Percentiles rank a stretch among this genome's conserved stretches.
Conservation (phyloP, 768 basidiomycete genomes). For the Filobasidium wieringae region DNA sequence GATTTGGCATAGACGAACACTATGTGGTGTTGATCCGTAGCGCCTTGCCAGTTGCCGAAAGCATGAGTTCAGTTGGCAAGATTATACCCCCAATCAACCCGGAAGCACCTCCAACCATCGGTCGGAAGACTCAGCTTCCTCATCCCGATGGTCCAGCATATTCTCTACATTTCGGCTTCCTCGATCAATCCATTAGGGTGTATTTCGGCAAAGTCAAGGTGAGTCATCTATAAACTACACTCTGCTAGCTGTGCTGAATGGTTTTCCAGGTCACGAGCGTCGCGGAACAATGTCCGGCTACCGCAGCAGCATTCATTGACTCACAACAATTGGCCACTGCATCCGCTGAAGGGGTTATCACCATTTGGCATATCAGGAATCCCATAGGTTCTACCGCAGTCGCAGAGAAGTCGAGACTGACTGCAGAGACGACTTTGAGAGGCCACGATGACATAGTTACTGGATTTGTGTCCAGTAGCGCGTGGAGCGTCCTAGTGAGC, state of each 20-base stretch:
- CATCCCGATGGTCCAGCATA: conserved; percentile 1
- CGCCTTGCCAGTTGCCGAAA: conserved; percentile 24
- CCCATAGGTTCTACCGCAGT: conserved; percentile 32
- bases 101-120: conserved; percentile 19
- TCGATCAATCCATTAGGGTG: conserved; percentile 24
- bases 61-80: not conserved
- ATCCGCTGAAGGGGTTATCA: conserved; percentile 65
- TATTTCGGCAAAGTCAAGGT: not conserved
- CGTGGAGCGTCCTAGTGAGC: conserved; percentile 74
- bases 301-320: conserved; percentile 59
- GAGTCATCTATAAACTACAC: not conserved
- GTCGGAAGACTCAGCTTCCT: conserved; percentile 16
- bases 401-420: conserved; percentile 28
- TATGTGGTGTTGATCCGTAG: conserved; percentile 39
- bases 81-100: conserved; percentile 4
- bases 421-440: conserved; percentile 62
- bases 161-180: conserved; percentile 29
- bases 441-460: conserved; percentile 60
- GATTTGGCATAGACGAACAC: conserved; percentile 76
- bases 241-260: conserved; percentile 45
- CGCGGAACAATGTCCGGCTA: not conserved
- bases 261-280: not conserved
- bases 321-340: conserved; percentile 63
- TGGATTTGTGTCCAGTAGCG: conserved; percentile 58
- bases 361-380: conserved; percentile 60